A percentile compares a stretch with the other conserved stretches of the same genome.
phyloP scores from a whole-genome alignment of 2,329 filamentous ascomycete genomes.

The Fonsecaea erecta region DNA sequence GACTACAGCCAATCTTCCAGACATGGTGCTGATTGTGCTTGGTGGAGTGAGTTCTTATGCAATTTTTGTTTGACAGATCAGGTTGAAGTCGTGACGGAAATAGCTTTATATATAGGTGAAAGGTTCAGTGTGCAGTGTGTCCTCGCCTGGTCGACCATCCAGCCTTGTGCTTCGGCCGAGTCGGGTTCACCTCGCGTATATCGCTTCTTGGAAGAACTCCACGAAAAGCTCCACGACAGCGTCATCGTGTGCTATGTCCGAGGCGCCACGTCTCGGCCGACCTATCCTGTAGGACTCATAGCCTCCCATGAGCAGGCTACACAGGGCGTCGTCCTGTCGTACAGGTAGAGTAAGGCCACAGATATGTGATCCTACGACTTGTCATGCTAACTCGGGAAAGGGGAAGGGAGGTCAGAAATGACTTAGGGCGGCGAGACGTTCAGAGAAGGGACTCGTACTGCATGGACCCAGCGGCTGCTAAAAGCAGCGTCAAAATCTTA shows the following conservation, averaged over 20 bases:
- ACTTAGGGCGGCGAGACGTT: not conserved
- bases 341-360: too few species aligned
- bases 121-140: not conserved
- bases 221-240: not conserved
- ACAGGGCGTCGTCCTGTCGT: too few species aligned
- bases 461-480: not conserved
- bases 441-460: too few species aligned
- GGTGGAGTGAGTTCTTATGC: not conserved
- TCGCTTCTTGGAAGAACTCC: not conserved
- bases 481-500: not conserved
- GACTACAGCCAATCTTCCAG: not conserved
- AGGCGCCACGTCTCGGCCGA: not conserved
- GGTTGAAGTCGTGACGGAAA: not conserved
- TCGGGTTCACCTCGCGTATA: not conserved
- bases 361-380: too few species aligned
- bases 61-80: not conserved
- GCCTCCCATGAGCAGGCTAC: too few species aligned
- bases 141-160: not conserved
- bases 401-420: not conserved
- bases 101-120: not conserved
- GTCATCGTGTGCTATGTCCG: not conserved
- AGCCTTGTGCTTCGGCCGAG: not conserved
- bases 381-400: not conserved
- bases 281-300: not conserved
- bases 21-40: not conserved